These are phyloP conservation scores for Yarrowia sp. DNA, from an alignment of 805 yeast species.

Conservation along the genomic window DNA sequence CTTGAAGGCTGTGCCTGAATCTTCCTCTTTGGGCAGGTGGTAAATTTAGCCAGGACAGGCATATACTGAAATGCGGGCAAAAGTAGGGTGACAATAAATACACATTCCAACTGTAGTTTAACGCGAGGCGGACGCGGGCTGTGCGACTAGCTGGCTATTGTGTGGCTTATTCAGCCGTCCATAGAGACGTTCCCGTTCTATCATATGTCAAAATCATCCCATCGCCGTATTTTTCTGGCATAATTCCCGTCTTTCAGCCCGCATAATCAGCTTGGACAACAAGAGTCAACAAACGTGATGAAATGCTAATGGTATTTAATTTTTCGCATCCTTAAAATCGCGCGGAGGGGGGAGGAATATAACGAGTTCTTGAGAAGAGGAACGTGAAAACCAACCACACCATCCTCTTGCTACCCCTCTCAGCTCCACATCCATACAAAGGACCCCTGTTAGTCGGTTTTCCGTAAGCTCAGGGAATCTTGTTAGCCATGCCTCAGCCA, in stretches of 20 bases:
- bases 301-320: constrained; percentile 5
- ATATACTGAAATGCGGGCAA: neutral
- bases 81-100: constrained; percentile 7
- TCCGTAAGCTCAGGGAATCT: neutral
- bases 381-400: no score
- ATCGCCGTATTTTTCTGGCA: no score
- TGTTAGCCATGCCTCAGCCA: neutral
- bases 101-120: neutral
- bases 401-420: no score
- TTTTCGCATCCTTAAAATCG: neutral
- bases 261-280: constrained; percentile 18
- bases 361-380: no score
- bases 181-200: no score
- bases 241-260: neutral
- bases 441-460: no score
- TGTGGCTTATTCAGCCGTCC: no score
- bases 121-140: no score
- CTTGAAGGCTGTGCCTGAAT: constrained; percentile 4
- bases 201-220: no score
- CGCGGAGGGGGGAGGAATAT: neutral
- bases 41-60: neutral
- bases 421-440: no score
- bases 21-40: constrained; percentile 12
- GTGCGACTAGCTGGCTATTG: no score
- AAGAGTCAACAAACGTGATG: constrained; percentile 14